phyloP scores from a whole-genome alignment of 1,139 yeast species.

The Taphrina wiesneri region DNA sequence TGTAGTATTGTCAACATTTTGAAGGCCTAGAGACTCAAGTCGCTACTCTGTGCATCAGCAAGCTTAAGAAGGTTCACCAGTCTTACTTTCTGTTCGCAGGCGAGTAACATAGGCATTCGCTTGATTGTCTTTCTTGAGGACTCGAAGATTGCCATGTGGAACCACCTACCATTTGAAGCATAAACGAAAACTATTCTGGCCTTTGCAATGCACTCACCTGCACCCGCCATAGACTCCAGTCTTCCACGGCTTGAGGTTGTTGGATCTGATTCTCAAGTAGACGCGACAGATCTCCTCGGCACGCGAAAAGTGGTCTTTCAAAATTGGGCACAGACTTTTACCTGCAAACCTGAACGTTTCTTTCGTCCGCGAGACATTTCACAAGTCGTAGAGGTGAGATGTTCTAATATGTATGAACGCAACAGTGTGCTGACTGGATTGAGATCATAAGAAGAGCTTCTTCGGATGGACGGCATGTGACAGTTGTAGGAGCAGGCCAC shows the following conservation, averaged over 20 bases:
- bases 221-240: constrained; percentile 23
- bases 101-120: too few relatives aligned
- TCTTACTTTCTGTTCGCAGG: too few relatives aligned
- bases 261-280: neutral
- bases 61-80: too few relatives aligned
- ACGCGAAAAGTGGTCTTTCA: constrained; percentile 3
- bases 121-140: too few relatives aligned
- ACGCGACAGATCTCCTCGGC: neutral
- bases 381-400: constrained; percentile 23
- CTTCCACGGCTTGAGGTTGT: constrained; percentile 1
- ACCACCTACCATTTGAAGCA: neutral
- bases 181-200: neutral
- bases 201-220: neutral
- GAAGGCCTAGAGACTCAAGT: too few relatives aligned
- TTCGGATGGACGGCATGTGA: constrained; percentile 61
- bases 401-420: neutral
- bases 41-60: too few relatives aligned
- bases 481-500: constrained; percentile 92
- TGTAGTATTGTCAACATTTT: too few relatives aligned
- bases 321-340: constrained; percentile 34
- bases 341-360: constrained; percentile 36
- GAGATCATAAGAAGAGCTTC: constrained; percentile 66
- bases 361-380: constrained; percentile 18
- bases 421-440: neutral
- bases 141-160: neutral